Conservation (phyloP, 2,329 filamentous ascomycete genomes). For the Sporothrix dimorphospora region DNA sequence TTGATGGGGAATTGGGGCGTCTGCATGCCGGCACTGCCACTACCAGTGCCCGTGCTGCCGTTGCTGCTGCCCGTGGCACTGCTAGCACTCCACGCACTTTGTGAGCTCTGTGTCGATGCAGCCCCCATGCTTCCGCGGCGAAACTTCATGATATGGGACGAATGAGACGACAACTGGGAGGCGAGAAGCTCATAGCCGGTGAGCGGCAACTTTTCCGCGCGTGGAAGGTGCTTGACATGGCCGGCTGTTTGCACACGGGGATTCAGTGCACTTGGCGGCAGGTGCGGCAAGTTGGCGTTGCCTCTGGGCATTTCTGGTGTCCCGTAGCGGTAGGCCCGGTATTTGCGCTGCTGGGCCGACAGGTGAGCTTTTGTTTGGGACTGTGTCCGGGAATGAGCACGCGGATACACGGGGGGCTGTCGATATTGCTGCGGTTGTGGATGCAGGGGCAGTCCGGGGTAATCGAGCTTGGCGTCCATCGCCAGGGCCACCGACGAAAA, state of each 20-base stretch:
- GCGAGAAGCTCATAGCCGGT: constrained; percentile 68
- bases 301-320: constrained; percentile 50
- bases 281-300: constrained; percentile 44
- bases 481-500: background rate
- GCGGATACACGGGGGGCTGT: background rate
- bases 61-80: background rate
- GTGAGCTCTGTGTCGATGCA: constrained; percentile 20
- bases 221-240: constrained; percentile 44
- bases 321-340: constrained; percentile 42
- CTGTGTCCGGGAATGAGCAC: background rate
- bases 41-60: background rate
- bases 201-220: constrained; percentile 49
- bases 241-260: constrained; percentile 42
- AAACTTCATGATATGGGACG: constrained; percentile 34
- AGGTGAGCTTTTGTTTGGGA: constrained; percentile 7
- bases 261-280: constrained; percentile 44
- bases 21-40: background rate
- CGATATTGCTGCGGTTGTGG: background rate
- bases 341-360: constrained; percentile 8
- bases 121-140: constrained; percentile 29
- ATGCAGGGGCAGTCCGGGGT: background rate
- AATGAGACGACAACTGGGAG: constrained; percentile 51
- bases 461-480: background rate
- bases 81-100: constrained; percentile 22
- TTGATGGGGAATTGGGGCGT: constrained; percentile 36